Evolutionary conservation across 1,284 basidiomycete genomes (phyloP), one percentile per base, ranked within the genome.

Genomic region (Leccinum griseonigrum): DNA sequence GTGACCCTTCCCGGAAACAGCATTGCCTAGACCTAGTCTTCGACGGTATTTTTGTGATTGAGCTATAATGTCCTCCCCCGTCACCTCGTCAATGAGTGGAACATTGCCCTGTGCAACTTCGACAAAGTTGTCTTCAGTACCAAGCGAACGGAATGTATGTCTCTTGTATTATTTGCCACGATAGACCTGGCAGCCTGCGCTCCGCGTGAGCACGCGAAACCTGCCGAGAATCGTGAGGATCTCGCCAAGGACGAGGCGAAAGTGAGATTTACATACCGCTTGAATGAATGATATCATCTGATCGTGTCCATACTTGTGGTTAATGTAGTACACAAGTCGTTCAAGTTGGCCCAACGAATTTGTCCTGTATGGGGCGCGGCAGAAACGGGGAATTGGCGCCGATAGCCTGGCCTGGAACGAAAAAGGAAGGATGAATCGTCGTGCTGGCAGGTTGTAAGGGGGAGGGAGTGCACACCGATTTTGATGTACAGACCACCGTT

Each of bases 311-410:
- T 86, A 84, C 22, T 78, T 84, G 29, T 85, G 79, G 38, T 88
- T 76, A 5, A 92, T 70, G 70, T 91, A 86, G 66, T 87, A 88
- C 66, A 92, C 81, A 0, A 94, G 68, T 63, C 83, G 82, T 26
- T 26, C 22, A 26, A 26, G 22, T 26, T 26, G 22, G 22, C 22
- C 22, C 22, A 26, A 26, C 22, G 22, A 26, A 26, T 26, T 26
- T 26, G 22, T 26, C 22, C 22, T 26, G 22, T 4, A 4, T 32
- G 11, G 10, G 31, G 31, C 31, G 31, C 31, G 31, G 31, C 31
- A 32, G 31, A 32, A 32, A 32, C 0, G 31, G 31, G 31, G 31
- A 32, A 32, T 32, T 32, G 31, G 31, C 31, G 4, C 31, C 31
- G 31, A 32, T 4, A 32, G 31, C 31, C 31, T 32, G 31, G 31